phyloP scores from a whole-genome alignment of 106 monocot species.

The Dioscorea zingiberensis region DNA sequence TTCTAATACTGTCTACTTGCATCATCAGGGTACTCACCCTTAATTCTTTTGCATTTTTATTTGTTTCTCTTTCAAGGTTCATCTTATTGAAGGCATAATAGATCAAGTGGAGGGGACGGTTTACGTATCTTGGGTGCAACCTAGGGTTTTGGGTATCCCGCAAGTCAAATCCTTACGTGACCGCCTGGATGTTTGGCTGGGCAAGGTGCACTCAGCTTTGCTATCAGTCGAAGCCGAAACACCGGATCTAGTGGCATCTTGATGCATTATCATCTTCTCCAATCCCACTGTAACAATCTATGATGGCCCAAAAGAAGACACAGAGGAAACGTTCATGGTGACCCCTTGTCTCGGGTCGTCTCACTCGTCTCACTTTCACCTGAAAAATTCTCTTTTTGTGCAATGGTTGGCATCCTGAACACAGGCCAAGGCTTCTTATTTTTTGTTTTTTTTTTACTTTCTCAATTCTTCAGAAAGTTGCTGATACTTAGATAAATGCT shows the following conservation, averaged over 20 bases:
- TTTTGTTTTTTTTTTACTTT: too few relatives aligned
- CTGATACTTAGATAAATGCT: too few relatives aligned
- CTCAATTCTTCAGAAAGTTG: too few relatives aligned
- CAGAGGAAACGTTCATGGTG: not conserved
- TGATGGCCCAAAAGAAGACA: not conserved
- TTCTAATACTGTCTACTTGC: too few relatives aligned
- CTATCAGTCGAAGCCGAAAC: conserved; percentile 80
- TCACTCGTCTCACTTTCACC: not conserved
- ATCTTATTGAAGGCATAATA: conserved; percentile 92
- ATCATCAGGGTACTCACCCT: too few relatives aligned
- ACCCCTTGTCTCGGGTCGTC: not conserved
- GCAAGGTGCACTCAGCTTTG: conserved; percentile 69
- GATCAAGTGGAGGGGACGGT: conserved; percentile 92
- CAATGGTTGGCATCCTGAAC: not conserved
- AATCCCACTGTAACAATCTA: not conserved
- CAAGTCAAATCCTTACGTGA: conserved; percentile 73
- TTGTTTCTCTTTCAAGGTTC: conserved; percentile 41
- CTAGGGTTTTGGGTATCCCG: conserved; percentile 71
- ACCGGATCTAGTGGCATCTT: conserved; percentile 69
- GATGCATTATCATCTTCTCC: not conserved
- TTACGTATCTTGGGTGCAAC: conserved; percentile 91
- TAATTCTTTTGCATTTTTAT: not conserved
- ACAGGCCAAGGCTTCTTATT: not conserved
- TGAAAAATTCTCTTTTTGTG: not conserved
- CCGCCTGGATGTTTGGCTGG: conserved; percentile 67